Base-by-base conservation (phyloP, 805 yeast species). In the Ogataea paraovalis region DNA sequence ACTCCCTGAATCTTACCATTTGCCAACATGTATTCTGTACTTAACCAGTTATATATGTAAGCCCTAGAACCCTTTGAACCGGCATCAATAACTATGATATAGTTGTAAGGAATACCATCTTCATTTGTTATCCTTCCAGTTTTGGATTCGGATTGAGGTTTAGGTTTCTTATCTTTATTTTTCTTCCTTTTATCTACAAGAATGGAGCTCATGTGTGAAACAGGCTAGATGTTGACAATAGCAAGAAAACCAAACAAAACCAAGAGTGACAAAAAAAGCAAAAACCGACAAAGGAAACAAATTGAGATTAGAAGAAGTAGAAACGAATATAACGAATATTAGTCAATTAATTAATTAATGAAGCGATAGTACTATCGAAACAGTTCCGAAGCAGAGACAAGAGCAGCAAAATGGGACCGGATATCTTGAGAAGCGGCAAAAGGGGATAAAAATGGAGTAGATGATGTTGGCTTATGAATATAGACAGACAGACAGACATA, bases 41-140 rank as follows among this genome's bases (percentile, higher is more conserved):
- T 73, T 38, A 69, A 60, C 80, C 82, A 83, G 46, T 75, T 71
- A 63, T 82, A 82, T 1, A 82, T 72, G 54, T 71, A 79, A 0
- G 82, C 85, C 18, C 87, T 60, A 0, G 85, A 76, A 0, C 87
- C 87, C 48, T 74, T 79, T 2, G 86, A 80, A 0, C 88, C 87
- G 1, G 86, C 78, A 60, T 82, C 88, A 2, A 82, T 74, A 4
- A 82, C 70, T 2, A 82, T 72, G 2, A 82, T 75, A 58, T 81
- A 82, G 59, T 82, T 81, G 49, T 76, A 78, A 0, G 85, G 84
- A 1, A 74, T 62, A 2, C 76, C 76, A 2, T 71, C 60, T 2
- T 60, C 55, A 44, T 74, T 72, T 25, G 60, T 59, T 2, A 74
- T 52, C 10, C 50, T 41, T 3, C 64, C 64, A 10, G 18, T 21